Evolutionary conservation across 2,329 filamentous ascomycete genomes (phyloP), one percentile per base, ranked within the genome.

Genomic region (Penicillium corylophilum): DNA sequence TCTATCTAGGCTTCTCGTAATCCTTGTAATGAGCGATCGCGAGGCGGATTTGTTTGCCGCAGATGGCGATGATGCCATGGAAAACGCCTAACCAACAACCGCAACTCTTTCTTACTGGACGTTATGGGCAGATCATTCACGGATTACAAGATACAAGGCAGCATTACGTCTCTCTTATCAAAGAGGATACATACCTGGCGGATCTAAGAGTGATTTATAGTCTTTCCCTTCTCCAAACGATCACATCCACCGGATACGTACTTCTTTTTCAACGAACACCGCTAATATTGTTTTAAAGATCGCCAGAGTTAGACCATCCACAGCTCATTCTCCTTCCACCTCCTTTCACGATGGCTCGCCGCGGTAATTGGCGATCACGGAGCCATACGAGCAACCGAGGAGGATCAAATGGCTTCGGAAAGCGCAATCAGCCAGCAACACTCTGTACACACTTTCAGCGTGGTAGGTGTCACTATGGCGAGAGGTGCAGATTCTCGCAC

Each of bases 401-500:
- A 44, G 50, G 44, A 45, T 13, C 22, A 10, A 51, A 44, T 26
- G 36, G 13, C 51, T 50, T 39, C 15, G 38, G 44, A 54, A 51
- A 41, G 39, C 26, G 26, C 29, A 51, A 48, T 42, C n/a, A 51
- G 20, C 1, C 44, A 26, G 16, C 41, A 47, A 47, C 5, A 36
- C 4, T 6, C n/a, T 54, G 40, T 23, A 1, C 16, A 2, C 22
- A 51, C 20, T 54, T 51, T 36, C 39, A 51, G 15, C 51, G 48
- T 48, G 44, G 51, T 8, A 48, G 4, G 1, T 54, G 48, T 39
- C 7, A 31, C 40, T 54, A 54, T 13, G 51, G 51, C 38, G 16
- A 41, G 16, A 44, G 12, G 9, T 54, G 44, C 40, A 54, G 3
- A 26, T 54, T 47, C 48, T 54, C 43, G 12, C 44, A 54, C 31